These are phyloP conservation scores for Russula emetica DNA, from an alignment of 768 basidiomycete genomes.

Conservation along the genomic window DNA sequence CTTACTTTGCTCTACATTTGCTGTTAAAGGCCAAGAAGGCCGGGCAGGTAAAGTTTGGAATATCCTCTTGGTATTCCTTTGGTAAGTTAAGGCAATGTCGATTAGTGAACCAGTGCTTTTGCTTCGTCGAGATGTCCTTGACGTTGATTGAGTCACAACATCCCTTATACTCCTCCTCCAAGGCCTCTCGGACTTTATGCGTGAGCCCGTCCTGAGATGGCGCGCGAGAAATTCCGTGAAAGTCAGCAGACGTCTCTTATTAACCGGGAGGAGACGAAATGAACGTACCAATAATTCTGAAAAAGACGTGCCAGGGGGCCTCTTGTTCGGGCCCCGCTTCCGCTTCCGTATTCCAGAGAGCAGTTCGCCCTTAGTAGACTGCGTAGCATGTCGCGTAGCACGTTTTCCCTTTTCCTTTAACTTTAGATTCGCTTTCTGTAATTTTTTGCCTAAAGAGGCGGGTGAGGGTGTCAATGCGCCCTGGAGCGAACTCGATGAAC, in stretches of 20 bases:
- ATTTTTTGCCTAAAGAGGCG: too few relatives aligned
- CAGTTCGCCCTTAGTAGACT: too few relatives aligned
- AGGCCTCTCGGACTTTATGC: neutral
- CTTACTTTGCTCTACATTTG: slow-evolving; percentile 15
- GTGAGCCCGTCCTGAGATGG: neutral
- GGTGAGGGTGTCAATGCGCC: too few relatives aligned
- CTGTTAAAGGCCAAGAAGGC: neutral
- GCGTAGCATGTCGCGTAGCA: too few relatives aligned
- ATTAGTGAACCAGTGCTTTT: slow-evolving; percentile 10
- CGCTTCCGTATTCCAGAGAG: too few relatives aligned
- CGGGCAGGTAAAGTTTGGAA: slow-evolving; percentile 1
- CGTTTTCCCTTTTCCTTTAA: too few relatives aligned
- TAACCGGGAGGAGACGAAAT: neutral
- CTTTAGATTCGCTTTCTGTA: too few relatives aligned
- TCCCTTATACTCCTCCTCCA: neutral
- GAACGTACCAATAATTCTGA: slow-evolving; percentile 3
- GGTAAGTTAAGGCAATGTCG: neutral
- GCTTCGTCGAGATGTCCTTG: neutral
- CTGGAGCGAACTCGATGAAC: too few relatives aligned
- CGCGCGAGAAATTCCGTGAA: neutral
- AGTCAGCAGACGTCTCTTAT: neutral
- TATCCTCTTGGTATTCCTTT: fast-evolving
- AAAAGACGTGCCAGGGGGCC: neutral
- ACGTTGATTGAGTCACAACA: neutral
- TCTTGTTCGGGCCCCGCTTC: slow-evolving; percentile 1